Base-by-base conservation (phyloP, 345 rosid genomes). In the Brassica rapa region DNA sequence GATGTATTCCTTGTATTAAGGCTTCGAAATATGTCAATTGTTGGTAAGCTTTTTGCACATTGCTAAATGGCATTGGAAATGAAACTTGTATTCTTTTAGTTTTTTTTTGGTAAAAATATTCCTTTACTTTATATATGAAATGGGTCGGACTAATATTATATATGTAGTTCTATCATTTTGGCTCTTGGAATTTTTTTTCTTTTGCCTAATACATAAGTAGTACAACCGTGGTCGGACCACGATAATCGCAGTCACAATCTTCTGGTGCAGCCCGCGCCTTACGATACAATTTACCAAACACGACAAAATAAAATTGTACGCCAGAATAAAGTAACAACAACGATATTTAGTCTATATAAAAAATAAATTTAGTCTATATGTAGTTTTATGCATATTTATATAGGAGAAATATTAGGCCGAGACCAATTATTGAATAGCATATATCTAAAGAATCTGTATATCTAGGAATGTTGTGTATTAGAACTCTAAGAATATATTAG, bases 31-130 rank as follows among this genome's bases (percentile, higher is more conserved):
- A 75, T 80, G 73, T 46, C 55, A 11, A 59, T 32, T 21, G 56
- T 46, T 43, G 55, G 51, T 46, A 73, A 73, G 82, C 74, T 79
- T 73, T 72, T 68, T 72, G 74, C 53, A 72, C 49, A 30, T 59
- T 66, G 24, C 77, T 66, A 66, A 72, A 72, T 79, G 70, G 73
- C 82, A 79, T 79, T 66, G 82, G 82, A 77, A 78, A 79, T 72
- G 73, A 67, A 72, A 78, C 59, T 29, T 35, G 43, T 66, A 32
- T 66, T 41, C 37, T 30, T 66, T 60, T 77, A 10, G 2, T 41
- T 66, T 27, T 27, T 27, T 27, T 27, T 27, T 27, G 4, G 30
- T 27, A 27, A 27, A 27, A 27, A 27, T 27, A 27, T 27, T 27
- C 30, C 2, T 27, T 27, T 27, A 27, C 30, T 27, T 27, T 27